Evolutionary conservation across 2,329 filamentous ascomycete genomes (phyloP).

Genomic region (Arthrobotrys entomopaga): DNA sequence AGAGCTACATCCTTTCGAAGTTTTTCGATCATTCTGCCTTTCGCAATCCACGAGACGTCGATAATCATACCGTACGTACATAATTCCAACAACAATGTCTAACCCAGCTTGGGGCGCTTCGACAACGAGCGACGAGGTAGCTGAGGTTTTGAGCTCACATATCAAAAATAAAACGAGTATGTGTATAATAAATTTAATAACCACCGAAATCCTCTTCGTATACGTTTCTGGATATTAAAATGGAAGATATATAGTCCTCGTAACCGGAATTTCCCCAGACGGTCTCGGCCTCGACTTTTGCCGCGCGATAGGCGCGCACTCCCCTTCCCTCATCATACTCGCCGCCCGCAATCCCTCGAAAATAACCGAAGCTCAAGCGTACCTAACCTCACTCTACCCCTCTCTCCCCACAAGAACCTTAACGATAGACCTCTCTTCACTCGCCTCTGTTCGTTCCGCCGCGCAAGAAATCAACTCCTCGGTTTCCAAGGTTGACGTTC

Average conservation of each 20-base stretch:
- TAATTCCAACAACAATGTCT: slow-evolving; percentile 34
- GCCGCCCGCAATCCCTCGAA: slow-evolving; percentile 64
- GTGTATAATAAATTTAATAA: too few species aligned
- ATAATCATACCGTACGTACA: not conserved
- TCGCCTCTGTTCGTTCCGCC: slow-evolving; percentile 62
- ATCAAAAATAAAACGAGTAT: slow-evolving; percentile 48
- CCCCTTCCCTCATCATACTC: slow-evolving; percentile 64
- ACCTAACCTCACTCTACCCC: slow-evolving; percentile 61
- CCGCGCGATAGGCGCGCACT: slow-evolving; percentile 62
- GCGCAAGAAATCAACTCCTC: slow-evolving; percentile 61
- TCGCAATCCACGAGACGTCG: not conserved
- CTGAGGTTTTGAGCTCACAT: slow-evolving; percentile 26
- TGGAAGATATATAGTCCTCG: slow-evolving; percentile 59
- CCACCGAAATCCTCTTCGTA: too few species aligned
- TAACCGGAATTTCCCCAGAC: slow-evolving; percentile 64
- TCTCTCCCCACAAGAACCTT: slow-evolving; percentile 61
- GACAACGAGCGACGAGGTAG: slow-evolving; percentile 54
- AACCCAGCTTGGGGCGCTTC: slow-evolving; percentile 39
- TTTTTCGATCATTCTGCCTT: not conserved
- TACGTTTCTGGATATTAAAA: not conserved
- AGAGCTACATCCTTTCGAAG: too few species aligned
- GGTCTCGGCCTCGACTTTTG: slow-evolving; percentile 63
- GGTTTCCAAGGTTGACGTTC: slow-evolving; percentile 62
- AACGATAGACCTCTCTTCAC: slow-evolving; percentile 63
- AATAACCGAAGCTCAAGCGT: slow-evolving; percentile 62